Conservation (phyloP, 2,329 filamentous ascomycete genomes). For the Lachnellula occidentalis region DNA sequence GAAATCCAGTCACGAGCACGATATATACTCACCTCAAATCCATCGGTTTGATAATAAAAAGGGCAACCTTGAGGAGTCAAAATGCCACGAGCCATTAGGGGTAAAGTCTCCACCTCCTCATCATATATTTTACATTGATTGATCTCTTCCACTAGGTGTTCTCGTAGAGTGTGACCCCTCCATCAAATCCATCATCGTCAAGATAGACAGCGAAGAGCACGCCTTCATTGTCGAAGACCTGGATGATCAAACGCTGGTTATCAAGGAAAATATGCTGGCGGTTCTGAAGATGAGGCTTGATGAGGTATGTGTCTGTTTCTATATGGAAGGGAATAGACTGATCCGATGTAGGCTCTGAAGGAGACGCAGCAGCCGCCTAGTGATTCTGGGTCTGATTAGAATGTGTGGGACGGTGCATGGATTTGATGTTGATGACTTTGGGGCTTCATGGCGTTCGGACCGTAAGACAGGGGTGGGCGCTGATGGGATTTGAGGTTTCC, state of each 20-base stretch:
- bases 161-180: conserved; percentile 80
- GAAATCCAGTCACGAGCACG: not conserved
- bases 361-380: conserved; percentile 27
- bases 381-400: conserved; percentile 19
- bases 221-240: conserved; percentile 76
- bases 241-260: conserved; percentile 68
- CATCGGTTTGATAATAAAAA: no score
- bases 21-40: not conserved
- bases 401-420: not conserved
- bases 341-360: conserved; percentile 24
- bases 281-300: conserved; percentile 64
- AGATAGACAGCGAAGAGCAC: conserved; percentile 65
- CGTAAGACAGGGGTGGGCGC: not conserved
- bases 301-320: conserved; percentile 43
- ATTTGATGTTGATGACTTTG: not conserved
- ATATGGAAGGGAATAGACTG: conserved; percentile 1
- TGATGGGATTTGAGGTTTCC: not conserved
- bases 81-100: conserved; percentile 1
- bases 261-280: conserved; percentile 68
- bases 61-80: not conserved
- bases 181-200: conserved; percentile 79
- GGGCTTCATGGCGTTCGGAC: not conserved
- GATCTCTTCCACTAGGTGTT: conserved; percentile 45
- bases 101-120: not conserved
- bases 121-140: no score